Conservation (phyloP, 1,284 basidiomycete species). For the Naganishia albida region DNA sequence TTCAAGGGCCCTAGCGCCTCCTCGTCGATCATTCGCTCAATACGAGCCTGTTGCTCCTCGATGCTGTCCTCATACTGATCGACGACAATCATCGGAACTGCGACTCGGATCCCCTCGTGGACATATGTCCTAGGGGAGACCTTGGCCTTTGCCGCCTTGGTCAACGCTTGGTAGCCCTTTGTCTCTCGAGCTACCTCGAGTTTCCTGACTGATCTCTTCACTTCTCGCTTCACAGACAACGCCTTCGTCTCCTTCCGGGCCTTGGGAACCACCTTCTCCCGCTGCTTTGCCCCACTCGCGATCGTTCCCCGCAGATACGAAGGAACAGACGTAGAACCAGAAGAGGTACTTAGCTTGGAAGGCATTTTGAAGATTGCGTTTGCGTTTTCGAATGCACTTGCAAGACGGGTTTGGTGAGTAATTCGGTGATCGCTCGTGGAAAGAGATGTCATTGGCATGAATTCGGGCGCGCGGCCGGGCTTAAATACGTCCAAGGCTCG, state of each 20-base stretch:
- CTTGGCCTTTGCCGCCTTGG: conserved; percentile 10
- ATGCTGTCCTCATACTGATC: background rate
- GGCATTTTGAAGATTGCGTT: background rate
- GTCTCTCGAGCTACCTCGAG: background rate
- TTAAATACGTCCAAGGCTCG: background rate
- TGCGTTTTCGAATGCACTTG: too few relatives aligned
- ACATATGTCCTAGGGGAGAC: conserved; percentile 3
- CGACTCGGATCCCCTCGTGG: background rate
- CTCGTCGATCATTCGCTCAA: background rate
- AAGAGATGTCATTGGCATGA: background rate
- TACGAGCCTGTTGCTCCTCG: background rate
- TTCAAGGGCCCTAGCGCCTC: background rate
- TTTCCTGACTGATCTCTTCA: background rate
- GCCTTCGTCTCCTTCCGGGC: background rate
- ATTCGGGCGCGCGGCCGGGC: background rate
- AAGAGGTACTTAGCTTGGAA: conserved; percentile 4
- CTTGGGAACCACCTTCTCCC: conserved; percentile 2
- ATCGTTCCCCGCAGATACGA: conserved; percentile 20
- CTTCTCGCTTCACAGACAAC: background rate
- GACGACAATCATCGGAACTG: conserved; percentile 7
- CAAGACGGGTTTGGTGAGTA: background rate
- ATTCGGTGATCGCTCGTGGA: background rate
- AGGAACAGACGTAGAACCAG: conserved; percentile 5
- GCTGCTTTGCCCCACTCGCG: conserved; percentile 2
- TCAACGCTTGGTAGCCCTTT: conserved; percentile 5